Conservation (phyloP, 176 grass and related monocot species). For the Eragrostis nindensis region DNA sequence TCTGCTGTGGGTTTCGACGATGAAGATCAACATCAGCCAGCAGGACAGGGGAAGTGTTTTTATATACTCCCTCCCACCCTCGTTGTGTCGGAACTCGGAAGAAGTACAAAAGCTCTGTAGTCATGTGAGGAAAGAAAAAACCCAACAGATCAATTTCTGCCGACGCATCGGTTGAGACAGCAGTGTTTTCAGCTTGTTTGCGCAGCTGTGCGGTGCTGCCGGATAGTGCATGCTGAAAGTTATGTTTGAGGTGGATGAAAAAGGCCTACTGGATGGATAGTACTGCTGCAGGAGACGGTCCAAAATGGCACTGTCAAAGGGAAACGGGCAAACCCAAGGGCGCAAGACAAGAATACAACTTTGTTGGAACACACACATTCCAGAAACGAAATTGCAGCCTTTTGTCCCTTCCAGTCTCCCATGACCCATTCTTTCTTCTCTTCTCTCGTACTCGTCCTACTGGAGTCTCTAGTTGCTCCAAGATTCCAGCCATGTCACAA, state of each 20-base stretch:
- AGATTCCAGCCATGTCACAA: background rate
- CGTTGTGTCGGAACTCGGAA: too few species aligned
- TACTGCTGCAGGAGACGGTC: background rate
- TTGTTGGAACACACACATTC: background rate
- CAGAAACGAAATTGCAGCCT: background rate
- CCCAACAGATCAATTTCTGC: too few species aligned
- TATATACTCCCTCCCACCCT: too few species aligned
- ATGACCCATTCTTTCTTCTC: background rate
- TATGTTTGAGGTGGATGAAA: slow-evolving; percentile 30
- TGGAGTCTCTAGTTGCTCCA: too few species aligned
- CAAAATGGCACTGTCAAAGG: slow-evolving; percentile 31
- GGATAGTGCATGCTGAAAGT: background rate
- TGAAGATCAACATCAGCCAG: too few species aligned
- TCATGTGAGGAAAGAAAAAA: too few species aligned
- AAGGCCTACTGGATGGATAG: background rate
- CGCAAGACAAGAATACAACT: slow-evolving; percentile 39
- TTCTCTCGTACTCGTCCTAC: too few species aligned
- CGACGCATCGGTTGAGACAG: too few species aligned
- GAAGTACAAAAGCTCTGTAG: too few species aligned
- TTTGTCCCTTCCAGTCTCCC: background rate
- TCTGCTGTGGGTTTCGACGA: too few species aligned
- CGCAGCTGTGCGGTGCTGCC: background rate
- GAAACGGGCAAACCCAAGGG: slow-evolving; percentile 23
- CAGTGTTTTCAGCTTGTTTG: background rate
- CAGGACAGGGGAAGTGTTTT: too few species aligned